phyloP scores from a whole-genome alignment of 1,284 basidiomycete species.

The Ganoderma meredithae region DNA sequence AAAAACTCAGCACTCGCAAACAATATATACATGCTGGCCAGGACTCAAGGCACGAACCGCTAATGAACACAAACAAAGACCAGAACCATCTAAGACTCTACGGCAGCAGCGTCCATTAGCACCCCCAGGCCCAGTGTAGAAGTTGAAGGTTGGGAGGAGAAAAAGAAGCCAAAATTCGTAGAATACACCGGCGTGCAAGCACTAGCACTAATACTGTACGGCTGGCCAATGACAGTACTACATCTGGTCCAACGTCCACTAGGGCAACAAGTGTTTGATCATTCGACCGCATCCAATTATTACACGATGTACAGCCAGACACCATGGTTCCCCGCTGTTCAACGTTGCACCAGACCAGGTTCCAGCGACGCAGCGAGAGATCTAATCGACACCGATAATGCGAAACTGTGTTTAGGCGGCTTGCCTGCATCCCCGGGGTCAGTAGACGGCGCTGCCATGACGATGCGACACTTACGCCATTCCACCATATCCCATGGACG shows the following conservation, averaged over 20 bases:
- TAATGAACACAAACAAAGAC: conserved; percentile 3
- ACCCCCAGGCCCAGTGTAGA: neutral
- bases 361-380: conserved; percentile 23
- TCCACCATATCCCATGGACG: conserved; percentile 67
- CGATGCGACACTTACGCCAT: conserved; percentile 51
- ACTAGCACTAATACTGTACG: neutral
- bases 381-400: conserved; percentile 26
- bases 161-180: conserved; percentile 13
- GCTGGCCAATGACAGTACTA: conserved; percentile 28
- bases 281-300: conserved; percentile 31
- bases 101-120: neutral
- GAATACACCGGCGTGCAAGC: conserved; percentile 16
- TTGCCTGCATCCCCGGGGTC: conserved; percentile 29
- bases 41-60: neutral
- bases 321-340: conserved; percentile 18
- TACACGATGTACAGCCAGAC: conserved; percentile 31
- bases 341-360: conserved; percentile 9
- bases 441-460: neutral
- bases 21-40: neutral
- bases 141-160: neutral
- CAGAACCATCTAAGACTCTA: neutral
- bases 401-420: conserved; percentile 31
- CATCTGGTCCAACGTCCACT: conserved; percentile 20
- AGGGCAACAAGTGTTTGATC: conserved; percentile 27
- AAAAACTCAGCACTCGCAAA: conserved; percentile 2